Percentiles rank a stretch among this genome's conserved stretches.
Conservation (phyloP, 805 yeast species). For the Candida endomychidarum region DNA sequence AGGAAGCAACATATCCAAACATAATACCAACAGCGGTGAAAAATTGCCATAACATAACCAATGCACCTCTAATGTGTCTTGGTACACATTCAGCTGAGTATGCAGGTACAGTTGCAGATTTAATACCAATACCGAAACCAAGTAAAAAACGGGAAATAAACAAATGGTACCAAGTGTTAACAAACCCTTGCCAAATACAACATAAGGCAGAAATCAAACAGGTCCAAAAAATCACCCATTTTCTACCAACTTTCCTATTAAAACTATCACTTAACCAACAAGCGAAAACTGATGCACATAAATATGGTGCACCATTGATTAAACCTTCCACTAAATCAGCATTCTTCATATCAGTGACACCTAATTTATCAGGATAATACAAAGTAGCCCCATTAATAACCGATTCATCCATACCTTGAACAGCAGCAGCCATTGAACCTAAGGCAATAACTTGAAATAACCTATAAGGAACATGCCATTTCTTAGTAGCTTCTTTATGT, state of each 20-base stretch:
- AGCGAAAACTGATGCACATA: slow-evolving; percentile 54
- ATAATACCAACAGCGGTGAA: slow-evolving; percentile 73
- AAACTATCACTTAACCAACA: slow-evolving; percentile 60
- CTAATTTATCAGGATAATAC: slow-evolving; percentile 56
- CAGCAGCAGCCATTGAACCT: slow-evolving; percentile 68
- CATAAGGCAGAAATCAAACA: slow-evolving; percentile 58
- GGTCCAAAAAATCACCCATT: slow-evolving; percentile 59
- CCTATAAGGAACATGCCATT: slow-evolving; percentile 47
- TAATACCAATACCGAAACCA: slow-evolving; percentile 69
- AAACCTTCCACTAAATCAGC: slow-evolving; percentile 61
- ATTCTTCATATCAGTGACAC: slow-evolving; percentile 40
- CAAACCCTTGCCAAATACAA: slow-evolving; percentile 68
- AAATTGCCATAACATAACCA: slow-evolving; percentile 72
- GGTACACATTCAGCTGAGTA: slow-evolving; percentile 65
- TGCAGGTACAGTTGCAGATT: slow-evolving; percentile 67
- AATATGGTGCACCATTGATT: slow-evolving; percentile 64
- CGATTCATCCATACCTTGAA: slow-evolving; percentile 76
- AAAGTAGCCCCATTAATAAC: slow-evolving; percentile 68
- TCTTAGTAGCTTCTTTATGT: slow-evolving; percentile 45
- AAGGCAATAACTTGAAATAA: slow-evolving; percentile 54
- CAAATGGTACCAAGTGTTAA: slow-evolving; percentile 59
- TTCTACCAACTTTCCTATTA: slow-evolving; percentile 55
- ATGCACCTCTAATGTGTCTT: slow-evolving; percentile 57
- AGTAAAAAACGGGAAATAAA: slow-evolving; percentile 57
- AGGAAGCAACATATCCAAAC: slow-evolving; percentile 60